Evolutionary conservation across 2,329 filamentous ascomycete genomes (phyloP).

Genomic region (Botrytis deweyae): DNA sequence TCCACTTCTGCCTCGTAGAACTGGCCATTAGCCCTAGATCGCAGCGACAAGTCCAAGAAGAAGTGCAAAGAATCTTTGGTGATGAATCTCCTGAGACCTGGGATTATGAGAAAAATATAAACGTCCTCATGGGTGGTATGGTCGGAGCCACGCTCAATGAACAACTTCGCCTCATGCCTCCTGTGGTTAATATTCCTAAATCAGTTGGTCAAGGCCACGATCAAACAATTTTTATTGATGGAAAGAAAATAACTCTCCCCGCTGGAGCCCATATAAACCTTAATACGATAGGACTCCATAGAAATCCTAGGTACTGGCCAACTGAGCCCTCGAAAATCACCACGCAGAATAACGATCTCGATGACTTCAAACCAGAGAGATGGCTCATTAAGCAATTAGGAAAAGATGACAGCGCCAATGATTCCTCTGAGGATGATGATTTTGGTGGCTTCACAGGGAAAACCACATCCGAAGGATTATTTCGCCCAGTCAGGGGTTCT

Average conservation of each 20-base stretch:
- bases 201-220: slow-evolving; percentile 48
- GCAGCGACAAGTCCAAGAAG: slow-evolving; percentile 66
- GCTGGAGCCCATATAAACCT: slow-evolving; percentile 46
- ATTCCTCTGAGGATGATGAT: slow-evolving; percentile 21
- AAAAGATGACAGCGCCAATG: slow-evolving; percentile 43
- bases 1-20: slow-evolving; percentile 69
- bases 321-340: slow-evolving; percentile 49
- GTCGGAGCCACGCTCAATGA: slow-evolving; percentile 76
- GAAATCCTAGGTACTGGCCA: slow-evolving; percentile 58
- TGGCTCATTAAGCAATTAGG: slow-evolving; percentile 62
- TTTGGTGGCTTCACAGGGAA: slow-evolving; percentile 23
- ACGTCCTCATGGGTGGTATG: slow-evolving; percentile 65
- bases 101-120: slow-evolving; percentile 69
- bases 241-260: slow-evolving; percentile 28
- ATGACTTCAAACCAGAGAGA: slow-evolving; percentile 54
- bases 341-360: slow-evolving; percentile 53
- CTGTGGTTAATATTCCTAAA: slow-evolving; percentile 73
- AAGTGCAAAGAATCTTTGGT: slow-evolving; percentile 65
- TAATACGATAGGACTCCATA: slow-evolving; percentile 46
- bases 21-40: slow-evolving; percentile 64
- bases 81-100: slow-evolving; percentile 58
- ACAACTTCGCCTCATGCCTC: slow-evolving; percentile 69
- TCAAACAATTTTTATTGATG: slow-evolving; percentile 52
- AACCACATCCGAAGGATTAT: slow-evolving; percentile 28
- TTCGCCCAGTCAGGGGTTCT: slow-evolving; percentile 35